Conservation (phyloP, 352 stramenopile genomes). For the Pythium brassicae region DNA sequence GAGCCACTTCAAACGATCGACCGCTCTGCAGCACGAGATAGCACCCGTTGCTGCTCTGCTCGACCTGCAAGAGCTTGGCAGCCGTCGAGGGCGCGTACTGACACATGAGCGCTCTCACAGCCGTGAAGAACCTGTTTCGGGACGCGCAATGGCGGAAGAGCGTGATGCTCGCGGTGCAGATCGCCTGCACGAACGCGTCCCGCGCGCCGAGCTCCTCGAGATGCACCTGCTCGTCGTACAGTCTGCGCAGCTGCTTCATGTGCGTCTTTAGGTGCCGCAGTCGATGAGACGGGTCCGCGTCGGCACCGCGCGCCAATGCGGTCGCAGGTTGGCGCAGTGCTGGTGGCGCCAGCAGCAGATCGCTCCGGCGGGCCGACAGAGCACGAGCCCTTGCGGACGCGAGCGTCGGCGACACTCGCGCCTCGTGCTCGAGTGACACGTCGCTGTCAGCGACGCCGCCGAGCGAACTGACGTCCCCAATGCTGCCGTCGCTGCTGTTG, state of each 20-base stretch:
- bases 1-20: not conserved
- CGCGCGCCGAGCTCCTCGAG: conserved; percentile 36
- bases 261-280: conserved; percentile 42
- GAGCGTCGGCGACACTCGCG: no score
- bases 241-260: conserved; percentile 43
- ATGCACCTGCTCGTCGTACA: conserved; percentile 41
- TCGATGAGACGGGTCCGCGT: conserved; percentile 11
- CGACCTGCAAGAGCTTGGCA: conserved; percentile 25
- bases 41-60: conserved; percentile 3
- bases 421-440: no score
- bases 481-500: no score
- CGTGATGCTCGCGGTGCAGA: conserved; percentile 45
- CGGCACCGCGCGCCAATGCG: not conserved
- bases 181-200: conserved; percentile 31
- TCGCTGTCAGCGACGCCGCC: no score
- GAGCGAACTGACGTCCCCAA: no score
- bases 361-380: no score
- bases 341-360: not conserved
- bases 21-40: conserved; percentile 13
- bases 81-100: conserved; percentile 32
- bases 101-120: conserved; percentile 32
- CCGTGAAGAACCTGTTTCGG: conserved; percentile 26
- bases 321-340: not conserved
- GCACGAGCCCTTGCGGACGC: no score
- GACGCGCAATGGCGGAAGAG: conserved; percentile 37